Percentiles rank a stretch among this genome's conserved stretches.
phyloP scores from a whole-genome alignment of 176 grass and related monocot genomes.

The Areca catechu region DNA sequence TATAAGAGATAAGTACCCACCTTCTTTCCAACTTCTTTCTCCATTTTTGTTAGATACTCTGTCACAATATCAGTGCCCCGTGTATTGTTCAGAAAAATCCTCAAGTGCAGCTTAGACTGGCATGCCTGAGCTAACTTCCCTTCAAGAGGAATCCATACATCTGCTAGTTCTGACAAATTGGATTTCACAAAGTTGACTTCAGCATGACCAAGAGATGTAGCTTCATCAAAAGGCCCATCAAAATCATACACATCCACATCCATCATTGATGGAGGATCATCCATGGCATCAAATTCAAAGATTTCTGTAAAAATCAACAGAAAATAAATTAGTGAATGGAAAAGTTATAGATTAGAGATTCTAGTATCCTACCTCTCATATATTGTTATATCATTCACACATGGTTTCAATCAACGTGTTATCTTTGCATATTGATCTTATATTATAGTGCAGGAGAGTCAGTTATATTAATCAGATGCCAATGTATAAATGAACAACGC shows the following conservation, averaged over 20 bases:
- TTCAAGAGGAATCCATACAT: constrained; percentile 89
- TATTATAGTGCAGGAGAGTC: no score
- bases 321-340: constrained; percentile 13
- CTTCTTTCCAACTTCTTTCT: constrained; percentile 98
- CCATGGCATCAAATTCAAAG: constrained; percentile 96
- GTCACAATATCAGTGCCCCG: constrained; percentile 53
- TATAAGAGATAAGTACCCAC: constrained; percentile 26
- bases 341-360: constrained; percentile 1
- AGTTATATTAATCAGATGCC: no score
- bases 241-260: constrained; percentile 86
- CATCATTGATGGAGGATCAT: constrained; percentile 85
- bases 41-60: constrained; percentile 80
- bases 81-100: constrained; percentile 88
- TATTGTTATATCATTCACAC: no score
- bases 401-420: no score
- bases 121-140: constrained; percentile 78
- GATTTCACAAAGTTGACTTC: constrained; percentile 96
- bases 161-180: constrained; percentile 67
- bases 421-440: no score
- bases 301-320: constrained; percentile 50
- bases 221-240: constrained; percentile 82
- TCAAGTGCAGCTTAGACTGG: constrained; percentile 73
- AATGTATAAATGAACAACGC: no score
- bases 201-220: constrained; percentile 71
- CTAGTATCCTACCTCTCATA: no score